Evolutionary conservation across 169 alveolate genomes (phyloP), one percentile per base, ranked within the genome.

Genomic region (Amoebophrya sp.): DNA sequence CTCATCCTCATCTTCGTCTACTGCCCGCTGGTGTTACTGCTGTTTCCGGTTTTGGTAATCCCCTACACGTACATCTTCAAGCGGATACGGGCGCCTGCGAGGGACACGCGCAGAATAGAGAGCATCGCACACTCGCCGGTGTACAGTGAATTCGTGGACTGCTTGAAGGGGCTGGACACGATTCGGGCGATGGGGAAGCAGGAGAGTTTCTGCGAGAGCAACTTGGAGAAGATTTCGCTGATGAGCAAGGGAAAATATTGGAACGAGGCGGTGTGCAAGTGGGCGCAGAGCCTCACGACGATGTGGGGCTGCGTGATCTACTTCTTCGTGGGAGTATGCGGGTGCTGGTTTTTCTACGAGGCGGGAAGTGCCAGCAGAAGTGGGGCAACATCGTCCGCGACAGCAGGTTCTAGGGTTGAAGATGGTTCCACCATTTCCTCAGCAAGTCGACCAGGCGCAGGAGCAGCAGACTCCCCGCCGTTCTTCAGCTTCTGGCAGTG

Each of bases 221-320:
- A 91, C 69, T 23, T 91, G 89, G 31, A 41, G 91, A 88, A 91
- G 42, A 40, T 91, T 26, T 5, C 88, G 87, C n/a, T n/a, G 41
- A 91, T 91, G 92, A 87, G 91, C 34, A 88, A 88, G 26, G 92
- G 91, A 0, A 69, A 69, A 16, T 69, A 69, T 41, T 88, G 91
- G 16, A 91, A 91, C 58, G 67, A 91, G 45, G 92, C 91, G n/a
- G 89, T 91, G 0, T n/a, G 42, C 34, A 91, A 91, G 58, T 91
- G 92, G 92, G 92, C 92, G 41, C 92, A 91, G 87, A 41, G 89
- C 0, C 87, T 91, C 39, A 91, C 91, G 7, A 88, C 92, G 10
- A 90, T 78, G 70, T 91, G 92, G 92, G 92, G 92, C 29, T 91
- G 92, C 89, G 50, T 58, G 5, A 88, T 91, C 34, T 91, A 88